Evolutionary conservation across 306 rosid species (phyloP).

Genomic region (Cucumis sativus): Cucumber_9930_V3 NC_026655.2:3648001-3648500

Average conservation of each 20-base stretch:
- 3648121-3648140: neutral
- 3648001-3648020: neutral
- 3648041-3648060: neutral
- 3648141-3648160: neutral
- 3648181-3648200: neutral
- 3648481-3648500: constrained; percentile 42
- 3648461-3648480: constrained; percentile 85
- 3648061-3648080: neutral
- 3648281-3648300: constrained; percentile 24
- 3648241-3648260: constrained; percentile 15
- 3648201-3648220: neutral
- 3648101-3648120: neutral
- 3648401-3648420: constrained; percentile 52
- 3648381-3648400: constrained; percentile 45
- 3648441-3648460: constrained; percentile 76
- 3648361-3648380: constrained; percentile 57
- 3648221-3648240: constrained; percentile 7
- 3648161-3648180: neutral
- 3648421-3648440: constrained; percentile 71
- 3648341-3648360: constrained; percentile 89
- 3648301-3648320: constrained; percentile 56
- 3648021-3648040: neutral
- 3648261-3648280: constrained; percentile 14
- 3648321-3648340: constrained; percentile 76
- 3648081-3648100: neutral